Conservation (phyloP, 2,329 filamentous ascomycete genomes). For the Orbilia javanica region DNA sequence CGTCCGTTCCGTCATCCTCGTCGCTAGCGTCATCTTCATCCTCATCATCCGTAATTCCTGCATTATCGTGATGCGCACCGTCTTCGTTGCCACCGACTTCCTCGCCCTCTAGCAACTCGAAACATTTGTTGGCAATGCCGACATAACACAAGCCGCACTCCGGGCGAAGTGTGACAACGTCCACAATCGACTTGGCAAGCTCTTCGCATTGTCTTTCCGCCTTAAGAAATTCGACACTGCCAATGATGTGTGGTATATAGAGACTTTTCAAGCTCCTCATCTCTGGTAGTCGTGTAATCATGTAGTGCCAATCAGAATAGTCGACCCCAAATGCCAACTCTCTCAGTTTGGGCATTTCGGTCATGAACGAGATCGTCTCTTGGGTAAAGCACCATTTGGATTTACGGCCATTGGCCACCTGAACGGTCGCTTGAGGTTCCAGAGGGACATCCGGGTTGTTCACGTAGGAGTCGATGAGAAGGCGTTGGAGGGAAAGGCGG, state of each 20-base stretch:
- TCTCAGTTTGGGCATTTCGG: conserved; percentile 78
- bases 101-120: conserved; percentile 79
- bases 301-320: conserved; percentile 84
- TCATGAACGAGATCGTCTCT: conserved; percentile 79
- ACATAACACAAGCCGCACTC: conserved; percentile 83
- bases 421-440: conserved; percentile 63
- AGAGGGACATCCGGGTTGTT: conserved; percentile 43
- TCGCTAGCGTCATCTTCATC: conserved; percentile 69
- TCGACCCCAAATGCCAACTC: conserved; percentile 80
- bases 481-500: conserved; percentile 76
- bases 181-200: conserved; percentile 80
- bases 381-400: conserved; percentile 78
- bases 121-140: conserved; percentile 81
- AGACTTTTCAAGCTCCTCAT: conserved; percentile 78
- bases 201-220: conserved; percentile 74
- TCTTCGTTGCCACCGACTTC: conserved; percentile 63
- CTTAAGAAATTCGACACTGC: conserved; percentile 70
- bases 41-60: conserved; percentile 67
- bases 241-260: conserved; percentile 75
- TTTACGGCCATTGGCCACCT: conserved; percentile 69
- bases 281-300: conserved; percentile 79
- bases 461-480: conserved; percentile 70
- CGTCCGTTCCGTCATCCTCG: conserved; percentile 66
- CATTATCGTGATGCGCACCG: conserved; percentile 59
- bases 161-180: conserved; percentile 80